Percentiles rank a stretch among this genome's conserved stretches.
These are phyloP conservation scores for Fusarium coffeatum DNA, from an alignment of 2,329 filamentous ascomycete species.

Conservation along the genomic window DNA sequence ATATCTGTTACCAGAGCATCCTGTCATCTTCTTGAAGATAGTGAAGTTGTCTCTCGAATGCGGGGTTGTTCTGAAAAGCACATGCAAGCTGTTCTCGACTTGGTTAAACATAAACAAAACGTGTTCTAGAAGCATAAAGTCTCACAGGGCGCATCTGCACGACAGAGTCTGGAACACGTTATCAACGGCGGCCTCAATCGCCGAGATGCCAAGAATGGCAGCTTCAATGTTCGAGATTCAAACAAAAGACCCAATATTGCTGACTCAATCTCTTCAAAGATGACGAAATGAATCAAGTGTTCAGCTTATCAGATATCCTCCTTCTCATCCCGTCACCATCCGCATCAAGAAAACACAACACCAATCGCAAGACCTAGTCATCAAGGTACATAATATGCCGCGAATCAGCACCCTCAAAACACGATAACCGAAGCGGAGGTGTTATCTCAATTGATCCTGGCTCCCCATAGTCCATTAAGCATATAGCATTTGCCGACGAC, in stretches of 20 bases:
- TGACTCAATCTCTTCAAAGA: neutral
- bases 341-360: neutral
- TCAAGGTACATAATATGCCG: neutral
- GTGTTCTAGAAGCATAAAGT: neutral
- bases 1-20: neutral
- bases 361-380: neutral
- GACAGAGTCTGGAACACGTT: neutral
- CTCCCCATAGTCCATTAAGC: constrained; percentile 15
- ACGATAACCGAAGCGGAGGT: constrained; percentile 3
- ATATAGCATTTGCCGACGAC: constrained; percentile 18
- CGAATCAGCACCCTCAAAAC: neutral
- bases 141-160: neutral
- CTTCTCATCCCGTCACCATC: constrained; percentile 1
- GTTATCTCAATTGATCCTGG: constrained; percentile 1
- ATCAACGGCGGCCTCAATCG: neutral
- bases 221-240: neutral
- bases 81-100: neutral
- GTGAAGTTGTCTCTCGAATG: neutral
- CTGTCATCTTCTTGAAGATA: neutral
- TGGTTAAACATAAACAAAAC: neutral
- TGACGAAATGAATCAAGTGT: neutral
- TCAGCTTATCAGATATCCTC: constrained; percentile 3
- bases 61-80: neutral
- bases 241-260: neutral
- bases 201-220: neutral